Evolutionary conservation across 805 yeast species (phyloP).

Genomic region (Yamadazyma scolyti): DNA sequence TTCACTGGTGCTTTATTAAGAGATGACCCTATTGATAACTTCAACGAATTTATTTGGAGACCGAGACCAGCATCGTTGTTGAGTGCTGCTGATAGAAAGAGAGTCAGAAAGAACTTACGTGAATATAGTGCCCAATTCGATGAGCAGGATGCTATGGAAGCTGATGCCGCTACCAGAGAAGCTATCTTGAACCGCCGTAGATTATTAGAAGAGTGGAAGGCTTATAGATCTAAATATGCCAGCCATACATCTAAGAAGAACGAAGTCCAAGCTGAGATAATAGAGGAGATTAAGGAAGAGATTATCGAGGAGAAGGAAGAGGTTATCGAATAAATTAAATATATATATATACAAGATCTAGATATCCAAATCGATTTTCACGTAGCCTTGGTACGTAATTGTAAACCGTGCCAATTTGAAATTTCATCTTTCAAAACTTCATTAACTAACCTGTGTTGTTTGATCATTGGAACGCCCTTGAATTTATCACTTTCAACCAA

Average conservation of each 20-base stretch:
- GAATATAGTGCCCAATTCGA: constrained; percentile 92
- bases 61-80: constrained; percentile 87
- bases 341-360: constrained; percentile 2
- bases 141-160: constrained; percentile 93
- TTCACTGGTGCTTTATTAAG: constrained; percentile 73
- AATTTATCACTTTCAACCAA: constrained; percentile 67
- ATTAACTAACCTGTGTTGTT: constrained; percentile 91
- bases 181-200: constrained; percentile 80
- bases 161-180: constrained; percentile 87
- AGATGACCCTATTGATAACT: constrained; percentile 75
- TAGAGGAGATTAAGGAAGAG: constrained; percentile 76
- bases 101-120: constrained; percentile 83
- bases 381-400: constrained; percentile 60
- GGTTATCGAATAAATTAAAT: constrained; percentile 44
- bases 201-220: constrained; percentile 79
- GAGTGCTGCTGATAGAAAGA: constrained; percentile 76
- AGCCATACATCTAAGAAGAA: constrained; percentile 35
- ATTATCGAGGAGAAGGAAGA: constrained; percentile 70
- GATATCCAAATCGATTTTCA: constrained; percentile 1
- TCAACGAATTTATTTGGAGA: constrained; percentile 93
- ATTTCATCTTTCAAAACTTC: constrained; percentile 79
- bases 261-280: constrained; percentile 50
- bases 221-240: constrained; percentile 57
- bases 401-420: constrained; percentile 91
- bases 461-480: constrained; percentile 77